These are phyloP conservation scores for Barbatosphaeria neglecta DNA, from an alignment of 495 filamentous ascomycete genomes.

Conservation along the genomic window DNA sequence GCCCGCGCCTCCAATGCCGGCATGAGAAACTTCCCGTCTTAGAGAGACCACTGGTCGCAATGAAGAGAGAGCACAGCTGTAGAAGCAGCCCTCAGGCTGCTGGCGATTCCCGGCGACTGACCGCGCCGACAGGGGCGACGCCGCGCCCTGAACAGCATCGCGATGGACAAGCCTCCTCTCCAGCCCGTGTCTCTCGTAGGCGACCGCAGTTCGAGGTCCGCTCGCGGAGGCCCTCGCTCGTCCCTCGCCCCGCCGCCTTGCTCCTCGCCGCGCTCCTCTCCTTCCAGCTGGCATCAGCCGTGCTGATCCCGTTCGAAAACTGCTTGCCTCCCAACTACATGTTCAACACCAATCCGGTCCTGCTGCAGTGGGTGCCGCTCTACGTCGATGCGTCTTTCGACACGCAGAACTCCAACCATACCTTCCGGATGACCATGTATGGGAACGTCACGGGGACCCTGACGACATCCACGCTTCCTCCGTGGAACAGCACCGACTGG, in stretches of 20 bases:
- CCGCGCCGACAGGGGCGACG: no score
- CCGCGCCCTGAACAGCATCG: no score
- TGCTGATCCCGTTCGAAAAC: slow-evolving; percentile 67
- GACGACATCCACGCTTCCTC: slow-evolving; percentile 35
- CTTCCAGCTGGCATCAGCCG: slow-evolving; percentile 34
- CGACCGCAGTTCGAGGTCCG: background rate
- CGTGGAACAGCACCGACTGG: slow-evolving; percentile 41
- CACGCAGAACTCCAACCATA: slow-evolving; percentile 44
- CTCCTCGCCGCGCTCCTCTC: slow-evolving; percentile 15
- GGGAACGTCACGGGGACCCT: slow-evolving; percentile 72
- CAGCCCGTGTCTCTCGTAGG: background rate
- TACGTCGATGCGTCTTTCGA: slow-evolving; percentile 65
- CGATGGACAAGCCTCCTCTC: background rate
- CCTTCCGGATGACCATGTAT: slow-evolving; percentile 70
- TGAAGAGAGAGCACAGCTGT: background rate
- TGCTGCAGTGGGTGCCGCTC: slow-evolving; percentile 72
- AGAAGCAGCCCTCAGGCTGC: background rate
- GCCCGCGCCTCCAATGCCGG: background rate
- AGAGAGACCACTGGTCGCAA: background rate
- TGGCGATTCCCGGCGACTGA: no score
- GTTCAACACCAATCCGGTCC: slow-evolving; percentile 25
- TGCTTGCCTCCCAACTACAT: slow-evolving; percentile 54
- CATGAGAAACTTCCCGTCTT: background rate
- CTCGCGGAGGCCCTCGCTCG: background rate
- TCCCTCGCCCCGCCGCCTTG: background rate